These are phyloP conservation scores for Globisporangium iwayamae DNA, from an alignment of 352 stramenopile species.

Conservation along the genomic window DNA sequence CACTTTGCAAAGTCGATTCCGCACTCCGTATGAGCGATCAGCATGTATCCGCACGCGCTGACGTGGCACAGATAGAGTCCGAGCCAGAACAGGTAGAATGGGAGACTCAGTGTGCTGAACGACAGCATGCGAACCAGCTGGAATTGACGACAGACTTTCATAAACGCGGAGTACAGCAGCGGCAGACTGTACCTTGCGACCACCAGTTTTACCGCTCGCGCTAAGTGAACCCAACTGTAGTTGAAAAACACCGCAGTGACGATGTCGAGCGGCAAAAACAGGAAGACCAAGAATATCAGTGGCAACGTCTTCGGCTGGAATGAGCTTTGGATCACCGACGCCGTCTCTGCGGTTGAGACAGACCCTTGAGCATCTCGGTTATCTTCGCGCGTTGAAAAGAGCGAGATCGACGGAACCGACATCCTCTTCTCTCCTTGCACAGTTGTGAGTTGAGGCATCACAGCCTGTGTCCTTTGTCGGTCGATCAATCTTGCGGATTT, in stretches of 20 bases:
- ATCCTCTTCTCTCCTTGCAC: not conserved
- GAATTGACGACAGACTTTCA: constrained; percentile 12
- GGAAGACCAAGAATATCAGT: constrained; percentile 5
- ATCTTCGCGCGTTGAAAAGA: constrained; percentile 12
- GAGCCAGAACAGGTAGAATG: constrained; percentile 19
- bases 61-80: constrained; percentile 24
- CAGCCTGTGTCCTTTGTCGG: not conserved
- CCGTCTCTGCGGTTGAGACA: constrained; percentile 4
- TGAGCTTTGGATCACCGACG: constrained; percentile 7
- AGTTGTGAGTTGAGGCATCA: constrained; percentile 7
- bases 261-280: constrained; percentile 13
- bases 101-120: constrained; percentile 16
- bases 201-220: constrained; percentile 13
- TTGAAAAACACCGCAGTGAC: constrained; percentile 7
- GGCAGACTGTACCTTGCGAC: constrained; percentile 6
- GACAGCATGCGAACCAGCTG: constrained; percentile 15
- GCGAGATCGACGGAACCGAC: constrained; percentile 5
- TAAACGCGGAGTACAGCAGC: constrained; percentile 5
- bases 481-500: not conserved
- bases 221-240: constrained; percentile 21
- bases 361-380: not conserved
- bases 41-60: constrained; percentile 24
- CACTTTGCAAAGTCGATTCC: constrained; percentile 19
- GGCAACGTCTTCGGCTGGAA: not conserved
- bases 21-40: constrained; percentile 23